Evolutionary conservation across 1,139 yeast species (phyloP).

Genomic region (Candida labiduridarum): DNA sequence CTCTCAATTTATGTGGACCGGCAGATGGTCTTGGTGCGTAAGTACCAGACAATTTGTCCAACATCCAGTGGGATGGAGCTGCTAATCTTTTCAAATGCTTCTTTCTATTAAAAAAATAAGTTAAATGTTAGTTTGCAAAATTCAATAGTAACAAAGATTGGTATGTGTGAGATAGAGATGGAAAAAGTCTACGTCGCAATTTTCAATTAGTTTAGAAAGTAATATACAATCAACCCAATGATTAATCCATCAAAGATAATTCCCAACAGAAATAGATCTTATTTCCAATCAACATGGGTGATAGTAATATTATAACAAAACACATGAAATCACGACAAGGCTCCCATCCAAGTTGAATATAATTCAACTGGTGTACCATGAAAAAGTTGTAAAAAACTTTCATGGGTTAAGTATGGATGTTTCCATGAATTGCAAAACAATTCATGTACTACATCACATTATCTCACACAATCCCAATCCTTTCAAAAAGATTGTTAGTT

Average conservation of each 20-base stretch:
- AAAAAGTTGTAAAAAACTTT: neutral
- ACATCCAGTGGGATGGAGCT: conserved; percentile 99
- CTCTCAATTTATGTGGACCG: conserved; percentile 99
- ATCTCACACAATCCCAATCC: conserved; percentile 8
- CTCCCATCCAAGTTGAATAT: conserved; percentile 35
- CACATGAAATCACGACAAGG: conserved; percentile 32
- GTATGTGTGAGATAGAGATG: neutral
- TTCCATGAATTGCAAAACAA: conserved; percentile 16
- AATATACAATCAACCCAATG: neutral
- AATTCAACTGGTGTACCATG: conserved; percentile 18
- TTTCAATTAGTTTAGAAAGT: neutral
- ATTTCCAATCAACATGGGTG: neutral
- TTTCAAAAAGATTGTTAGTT: conserved; percentile 1
- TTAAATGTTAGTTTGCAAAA: conserved; percentile 27
- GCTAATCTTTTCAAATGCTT: conserved; percentile 98
- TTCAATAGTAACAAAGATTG: neutral
- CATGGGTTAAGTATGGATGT: conserved; percentile 17
- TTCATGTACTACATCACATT: conserved; percentile 15
- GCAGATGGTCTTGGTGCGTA: conserved; percentile 99
- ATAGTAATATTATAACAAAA: neutral
- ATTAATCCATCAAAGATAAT: neutral
- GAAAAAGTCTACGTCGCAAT: conserved; percentile 8
- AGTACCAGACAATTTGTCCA: conserved; percentile 99
- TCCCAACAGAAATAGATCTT: neutral
- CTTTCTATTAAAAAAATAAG: conserved; percentile 52